Percentiles rank a stretch among this genome's conserved stretches.
phyloP scores from a whole-genome alignment of 2,329 filamentous ascomycete species.

The Ceratocystis cubensis region DNA sequence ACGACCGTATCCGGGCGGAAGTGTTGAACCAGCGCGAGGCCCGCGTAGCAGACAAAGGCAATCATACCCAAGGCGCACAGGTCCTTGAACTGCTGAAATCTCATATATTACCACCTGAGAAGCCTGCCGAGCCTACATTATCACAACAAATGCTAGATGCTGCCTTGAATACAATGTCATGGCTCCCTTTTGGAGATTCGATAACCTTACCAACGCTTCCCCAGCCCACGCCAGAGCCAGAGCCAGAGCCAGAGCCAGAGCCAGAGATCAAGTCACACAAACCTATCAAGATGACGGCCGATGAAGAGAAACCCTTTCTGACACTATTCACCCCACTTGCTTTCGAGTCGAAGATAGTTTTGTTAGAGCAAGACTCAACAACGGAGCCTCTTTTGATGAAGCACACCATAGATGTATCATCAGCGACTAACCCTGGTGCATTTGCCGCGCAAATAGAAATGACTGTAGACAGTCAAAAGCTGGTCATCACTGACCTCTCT shows the following conservation, averaged over 20 bases:
- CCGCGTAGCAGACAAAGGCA: neutral
- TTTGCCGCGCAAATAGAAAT: conserved; percentile 48
- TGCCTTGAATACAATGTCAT: conserved; percentile 39
- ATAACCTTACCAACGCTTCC: conserved; percentile 23
- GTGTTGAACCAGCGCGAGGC: conserved; percentile 24
- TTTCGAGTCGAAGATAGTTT: conserved; percentile 43
- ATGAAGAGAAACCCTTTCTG: conserved; percentile 55
- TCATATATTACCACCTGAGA: conserved; percentile 31
- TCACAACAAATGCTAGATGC: conserved; percentile 36
- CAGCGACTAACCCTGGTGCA: conserved; percentile 32
- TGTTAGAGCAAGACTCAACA: conserved; percentile 26
- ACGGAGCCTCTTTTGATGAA: conserved; percentile 35
- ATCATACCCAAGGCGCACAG: neutral
- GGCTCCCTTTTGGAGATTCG: conserved; percentile 39
- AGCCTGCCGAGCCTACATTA: conserved; percentile 24
- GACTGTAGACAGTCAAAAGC: conserved; percentile 41
- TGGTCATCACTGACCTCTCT: conserved; percentile 40
- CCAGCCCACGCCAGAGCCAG: conserved; percentile 25
- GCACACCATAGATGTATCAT: conserved; percentile 44
- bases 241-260: conserved; percentile 31
- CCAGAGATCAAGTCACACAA: conserved; percentile 47
- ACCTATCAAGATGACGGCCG: conserved; percentile 48
- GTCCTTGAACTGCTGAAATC: conserved; percentile 22
- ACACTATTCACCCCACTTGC: conserved; percentile 57
- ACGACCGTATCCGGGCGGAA: conserved; percentile 37